A percentile compares a stretch with the other conserved stretches of the same genome.
phyloP scores from a whole-genome alignment of 2,329 filamentous ascomycete species.

The Helotiales sp. region DNA sequence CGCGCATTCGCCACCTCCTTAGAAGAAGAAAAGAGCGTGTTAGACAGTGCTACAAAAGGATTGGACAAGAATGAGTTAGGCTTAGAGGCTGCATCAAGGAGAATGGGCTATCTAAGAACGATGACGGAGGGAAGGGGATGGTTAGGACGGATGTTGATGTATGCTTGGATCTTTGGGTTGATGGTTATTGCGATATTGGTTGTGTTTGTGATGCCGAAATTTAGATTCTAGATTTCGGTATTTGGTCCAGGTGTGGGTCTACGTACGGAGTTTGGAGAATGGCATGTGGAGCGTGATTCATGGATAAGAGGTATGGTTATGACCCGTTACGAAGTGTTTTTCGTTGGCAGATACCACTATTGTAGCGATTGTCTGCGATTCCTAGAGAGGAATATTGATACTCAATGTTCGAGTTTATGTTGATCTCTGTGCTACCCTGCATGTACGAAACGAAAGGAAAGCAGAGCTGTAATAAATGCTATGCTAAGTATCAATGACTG shows the following conservation, averaged over 20 bases:
- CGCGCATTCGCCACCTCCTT: slow-evolving; percentile 70
- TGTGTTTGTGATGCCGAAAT: slow-evolving; percentile 84
- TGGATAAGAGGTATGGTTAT: neutral
- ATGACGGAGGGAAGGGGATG: slow-evolving; percentile 90
- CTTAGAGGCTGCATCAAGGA: slow-evolving; percentile 73
- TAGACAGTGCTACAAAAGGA: slow-evolving; percentile 70
- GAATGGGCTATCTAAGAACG: slow-evolving; percentile 73
- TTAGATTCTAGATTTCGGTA: slow-evolving; percentile 63
- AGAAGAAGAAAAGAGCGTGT: slow-evolving; percentile 69
- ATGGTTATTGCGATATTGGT: slow-evolving; percentile 77
- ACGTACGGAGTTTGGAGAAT: neutral
- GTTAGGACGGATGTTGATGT: slow-evolving; percentile 82
- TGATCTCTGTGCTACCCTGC: neutral
- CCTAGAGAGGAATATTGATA: neutral
- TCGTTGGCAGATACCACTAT: neutral
- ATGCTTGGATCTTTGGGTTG: slow-evolving; percentile 78
- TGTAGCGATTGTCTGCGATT: neutral
- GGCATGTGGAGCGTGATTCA: neutral
- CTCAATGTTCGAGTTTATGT: neutral
- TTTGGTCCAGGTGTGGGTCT: neutral
- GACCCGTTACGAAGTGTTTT: neutral
- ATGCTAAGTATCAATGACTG: too few species aligned
- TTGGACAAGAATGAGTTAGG: slow-evolving; percentile 74
- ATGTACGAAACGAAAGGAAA: too few species aligned
- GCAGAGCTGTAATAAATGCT: too few species aligned